Conservation (phyloP, 495 filamentous ascomycete genomes). For the Chaetomium cochliodes region DNA sequence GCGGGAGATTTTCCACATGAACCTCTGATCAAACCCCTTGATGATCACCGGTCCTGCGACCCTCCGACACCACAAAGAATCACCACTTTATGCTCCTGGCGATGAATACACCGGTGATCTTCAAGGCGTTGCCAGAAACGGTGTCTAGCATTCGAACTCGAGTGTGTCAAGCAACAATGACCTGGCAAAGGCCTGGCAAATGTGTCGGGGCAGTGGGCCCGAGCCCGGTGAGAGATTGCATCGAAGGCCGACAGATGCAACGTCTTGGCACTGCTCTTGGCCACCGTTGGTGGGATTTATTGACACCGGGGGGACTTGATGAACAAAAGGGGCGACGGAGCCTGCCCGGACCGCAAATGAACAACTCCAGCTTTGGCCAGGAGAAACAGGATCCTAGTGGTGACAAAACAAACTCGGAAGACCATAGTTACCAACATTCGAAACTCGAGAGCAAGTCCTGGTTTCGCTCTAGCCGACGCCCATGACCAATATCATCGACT, state of each 20-base stretch:
- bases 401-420: too few relatives aligned
- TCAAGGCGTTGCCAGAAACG: too few relatives aligned
- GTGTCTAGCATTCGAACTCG: too few relatives aligned
- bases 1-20: background rate
- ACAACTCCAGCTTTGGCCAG: background rate
- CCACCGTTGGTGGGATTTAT: conserved; percentile 18
- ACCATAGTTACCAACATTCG: too few relatives aligned
- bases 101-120: too few relatives aligned
- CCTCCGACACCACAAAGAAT: background rate
- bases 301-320: background rate
- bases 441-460: too few relatives aligned
- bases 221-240: conserved; percentile 3
- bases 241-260: conserved; percentile 5
- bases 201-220: background rate
- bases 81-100: background rate
- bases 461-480: too few relatives aligned
- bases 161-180: too few relatives aligned
- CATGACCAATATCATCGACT: too few relatives aligned
- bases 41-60: background rate
- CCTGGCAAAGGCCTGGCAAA: too few relatives aligned
- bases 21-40: background rate
- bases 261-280: conserved; percentile 15
- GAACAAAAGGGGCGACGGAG: background rate
- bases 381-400: too few relatives aligned
- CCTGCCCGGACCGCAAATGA: background rate